Conservation (phyloP, 441 rosid genomes). For the Aquilaria agallochum region DNA sequence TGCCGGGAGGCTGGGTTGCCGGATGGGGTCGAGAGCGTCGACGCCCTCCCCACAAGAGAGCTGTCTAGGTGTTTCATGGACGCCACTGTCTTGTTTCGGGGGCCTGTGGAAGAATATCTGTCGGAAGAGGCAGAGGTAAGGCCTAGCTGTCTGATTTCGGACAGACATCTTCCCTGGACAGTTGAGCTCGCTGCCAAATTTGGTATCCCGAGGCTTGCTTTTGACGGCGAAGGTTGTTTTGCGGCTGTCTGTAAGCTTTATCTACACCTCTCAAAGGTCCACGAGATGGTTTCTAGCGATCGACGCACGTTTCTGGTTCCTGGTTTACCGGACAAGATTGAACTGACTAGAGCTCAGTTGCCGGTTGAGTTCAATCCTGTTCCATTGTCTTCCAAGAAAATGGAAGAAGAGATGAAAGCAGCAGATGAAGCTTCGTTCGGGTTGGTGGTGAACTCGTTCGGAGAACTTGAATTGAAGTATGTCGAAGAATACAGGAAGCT, state of each 20-base stretch:
- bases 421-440: constrained; percentile 12
- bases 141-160: constrained; percentile 14
- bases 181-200: constrained; percentile 12
- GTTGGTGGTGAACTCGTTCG: constrained; percentile 21
- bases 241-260: constrained; percentile 3
- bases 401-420: neutral
- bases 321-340: constrained; percentile 25
- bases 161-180: constrained; percentile 11
- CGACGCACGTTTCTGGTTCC: constrained; percentile 27
- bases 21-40: constrained; percentile 30
- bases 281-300: constrained; percentile 1
- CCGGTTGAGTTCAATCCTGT: constrained; percentile 11
- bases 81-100: constrained; percentile 14
- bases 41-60: constrained; percentile 25
- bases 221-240: constrained; percentile 17
- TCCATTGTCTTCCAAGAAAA: neutral
- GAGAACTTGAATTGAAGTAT: constrained; percentile 24
- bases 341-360: constrained; percentile 28
- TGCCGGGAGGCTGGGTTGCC: constrained; percentile 24
- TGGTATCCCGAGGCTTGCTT: constrained; percentile 16
- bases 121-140: neutral
- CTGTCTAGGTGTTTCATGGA: constrained; percentile 21
- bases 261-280: constrained; percentile 2
- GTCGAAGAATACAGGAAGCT: constrained; percentile 11
- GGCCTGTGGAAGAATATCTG: too few relatives aligned